A percentile compares a stretch with the other conserved stretches of the same genome.
Conservation (phyloP, 352 stramenopile genomes). For the Albugo candida region DNA sequence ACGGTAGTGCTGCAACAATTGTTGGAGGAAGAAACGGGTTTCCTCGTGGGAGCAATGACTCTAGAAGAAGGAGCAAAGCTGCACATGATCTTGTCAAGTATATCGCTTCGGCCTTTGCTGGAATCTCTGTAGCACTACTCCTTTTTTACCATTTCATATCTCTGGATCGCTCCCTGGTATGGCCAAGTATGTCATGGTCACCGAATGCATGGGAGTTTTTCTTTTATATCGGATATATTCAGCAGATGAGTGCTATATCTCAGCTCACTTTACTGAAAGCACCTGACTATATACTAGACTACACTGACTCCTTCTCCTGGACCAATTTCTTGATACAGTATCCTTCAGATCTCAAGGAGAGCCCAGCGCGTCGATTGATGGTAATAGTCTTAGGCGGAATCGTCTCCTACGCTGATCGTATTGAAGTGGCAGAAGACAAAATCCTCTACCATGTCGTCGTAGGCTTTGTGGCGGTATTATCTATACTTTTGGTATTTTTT, state of each 20-base stretch:
- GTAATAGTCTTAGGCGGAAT: slow-evolving; percentile 32
- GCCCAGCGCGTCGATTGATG: slow-evolving; percentile 18
- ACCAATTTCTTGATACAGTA: slow-evolving; percentile 30
- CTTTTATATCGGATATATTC: slow-evolving; percentile 41
- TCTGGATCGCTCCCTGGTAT: slow-evolving; percentile 22
- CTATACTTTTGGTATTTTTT: slow-evolving; percentile 20
- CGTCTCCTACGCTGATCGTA: slow-evolving; percentile 33
- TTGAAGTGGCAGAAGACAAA: slow-evolving; percentile 22
- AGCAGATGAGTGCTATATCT: slow-evolving; percentile 42
- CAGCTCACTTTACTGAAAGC: slow-evolving; percentile 39
- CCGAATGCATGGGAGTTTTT: slow-evolving; percentile 64
- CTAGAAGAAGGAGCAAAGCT: slow-evolving; percentile 22
- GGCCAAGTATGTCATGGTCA: slow-evolving; percentile 25
- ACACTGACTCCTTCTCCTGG: slow-evolving; percentile 50
- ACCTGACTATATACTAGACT: slow-evolving; percentile 45
- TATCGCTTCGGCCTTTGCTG: slow-evolving; percentile 28
- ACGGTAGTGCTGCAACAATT: not conserved
- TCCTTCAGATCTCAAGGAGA: not conserved
- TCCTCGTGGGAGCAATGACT: slow-evolving; percentile 4
- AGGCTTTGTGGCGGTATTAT: slow-evolving; percentile 27
- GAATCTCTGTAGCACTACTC: slow-evolving; percentile 35
- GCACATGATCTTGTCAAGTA: slow-evolving; percentile 47
- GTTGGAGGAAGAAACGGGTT: not conserved
- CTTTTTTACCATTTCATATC: slow-evolving; percentile 41
- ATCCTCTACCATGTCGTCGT: slow-evolving; percentile 18